A percentile compares a stretch with the other conserved stretches of the same genome.
Evolutionary conservation across 495 filamentous ascomycete genomes (phyloP).

Genomic region (Sabuloglossum arenarium): DNA sequence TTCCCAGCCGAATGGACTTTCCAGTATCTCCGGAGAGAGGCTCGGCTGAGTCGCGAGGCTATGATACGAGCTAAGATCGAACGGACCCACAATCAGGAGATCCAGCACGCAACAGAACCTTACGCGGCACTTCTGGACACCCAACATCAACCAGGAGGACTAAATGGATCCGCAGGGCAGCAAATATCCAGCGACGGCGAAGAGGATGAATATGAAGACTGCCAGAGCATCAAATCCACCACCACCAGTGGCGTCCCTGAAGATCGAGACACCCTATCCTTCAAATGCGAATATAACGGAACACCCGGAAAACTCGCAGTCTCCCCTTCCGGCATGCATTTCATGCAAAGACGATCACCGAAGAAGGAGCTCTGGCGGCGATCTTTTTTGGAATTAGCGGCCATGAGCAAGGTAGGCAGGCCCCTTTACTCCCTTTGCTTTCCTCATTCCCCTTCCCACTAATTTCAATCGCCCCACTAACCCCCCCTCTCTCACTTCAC

Average conservation of each 20-base stretch:
- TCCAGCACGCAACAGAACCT: too few relatives aligned
- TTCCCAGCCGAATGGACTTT: conserved; percentile 20
- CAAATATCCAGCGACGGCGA: conserved; percentile 6
- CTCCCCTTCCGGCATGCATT: conserved; percentile 14
- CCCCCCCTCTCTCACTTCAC: background rate
- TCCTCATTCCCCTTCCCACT: background rate
- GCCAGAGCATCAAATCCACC: conserved; percentile 1
- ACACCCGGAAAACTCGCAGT: conserved; percentile 12
- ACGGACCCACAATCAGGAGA: conserved; percentile 7
- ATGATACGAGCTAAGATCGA: conserved; percentile 13
- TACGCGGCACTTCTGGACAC: too few relatives aligned
- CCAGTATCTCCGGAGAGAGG: conserved; percentile 17
- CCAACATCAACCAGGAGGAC: too few relatives aligned
- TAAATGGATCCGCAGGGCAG: conserved; percentile 1
- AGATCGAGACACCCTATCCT: conserved; percentile 12
- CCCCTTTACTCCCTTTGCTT: background rate
- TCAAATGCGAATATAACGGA: conserved; percentile 11
- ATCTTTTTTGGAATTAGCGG: conserved; percentile 14
- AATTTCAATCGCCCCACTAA: background rate
- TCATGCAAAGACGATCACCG: conserved; percentile 5
- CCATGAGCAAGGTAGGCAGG: conserved; percentile 15
- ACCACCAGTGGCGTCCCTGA: conserved; percentile 10
- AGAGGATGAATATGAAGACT: conserved; percentile 7
- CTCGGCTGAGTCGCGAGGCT: conserved; percentile 12
- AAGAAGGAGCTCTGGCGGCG: conserved; percentile 14